Conservation (phyloP, 2,329 filamentous ascomycete genomes). For the Phialocephala subalpina region DNA sequence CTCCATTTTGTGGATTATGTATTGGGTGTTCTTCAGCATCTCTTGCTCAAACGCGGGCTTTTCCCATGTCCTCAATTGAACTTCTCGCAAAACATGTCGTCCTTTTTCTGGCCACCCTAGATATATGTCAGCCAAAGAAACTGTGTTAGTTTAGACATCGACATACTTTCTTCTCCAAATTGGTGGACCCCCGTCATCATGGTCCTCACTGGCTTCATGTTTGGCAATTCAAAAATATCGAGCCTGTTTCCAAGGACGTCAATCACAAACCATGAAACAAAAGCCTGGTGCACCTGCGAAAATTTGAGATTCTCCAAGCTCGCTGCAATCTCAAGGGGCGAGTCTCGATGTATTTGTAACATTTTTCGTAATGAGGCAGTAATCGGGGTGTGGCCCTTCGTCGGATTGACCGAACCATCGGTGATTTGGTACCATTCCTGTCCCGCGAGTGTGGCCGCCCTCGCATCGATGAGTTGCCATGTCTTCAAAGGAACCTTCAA, state of each 20-base stretch:
- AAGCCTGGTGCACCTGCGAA: constrained; percentile 11
- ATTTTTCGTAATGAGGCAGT: constrained; percentile 22
- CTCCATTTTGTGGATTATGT: constrained; percentile 15
- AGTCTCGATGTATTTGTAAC: not conserved
- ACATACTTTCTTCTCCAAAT: constrained; percentile 23
- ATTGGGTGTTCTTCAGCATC: constrained; percentile 8
- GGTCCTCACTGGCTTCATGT: constrained; percentile 21
- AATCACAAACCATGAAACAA: constrained; percentile 21
- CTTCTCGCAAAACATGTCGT: constrained; percentile 17
- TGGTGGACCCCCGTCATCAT: constrained; percentile 13
- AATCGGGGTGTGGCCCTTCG: constrained; percentile 20
- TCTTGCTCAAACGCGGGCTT: constrained; percentile 8
- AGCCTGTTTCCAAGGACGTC: constrained; percentile 18
- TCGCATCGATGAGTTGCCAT: constrained; percentile 12
- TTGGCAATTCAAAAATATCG: constrained; percentile 21
- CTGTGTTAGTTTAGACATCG: not conserved
- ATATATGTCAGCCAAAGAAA: constrained; percentile 6
- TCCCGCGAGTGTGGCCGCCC: not conserved
- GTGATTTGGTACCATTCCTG: constrained; percentile 9
- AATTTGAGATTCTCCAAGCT: constrained; percentile 13
- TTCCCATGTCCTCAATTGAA: constrained; percentile 22
- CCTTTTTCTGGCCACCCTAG: constrained; percentile 20
- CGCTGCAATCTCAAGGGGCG: constrained; percentile 3
- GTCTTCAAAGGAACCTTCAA: not conserved
- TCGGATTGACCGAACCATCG: not conserved